Base-by-base conservation (phyloP, 768 basidiomycete species). In the Rhizopogon roseolus region DNA sequence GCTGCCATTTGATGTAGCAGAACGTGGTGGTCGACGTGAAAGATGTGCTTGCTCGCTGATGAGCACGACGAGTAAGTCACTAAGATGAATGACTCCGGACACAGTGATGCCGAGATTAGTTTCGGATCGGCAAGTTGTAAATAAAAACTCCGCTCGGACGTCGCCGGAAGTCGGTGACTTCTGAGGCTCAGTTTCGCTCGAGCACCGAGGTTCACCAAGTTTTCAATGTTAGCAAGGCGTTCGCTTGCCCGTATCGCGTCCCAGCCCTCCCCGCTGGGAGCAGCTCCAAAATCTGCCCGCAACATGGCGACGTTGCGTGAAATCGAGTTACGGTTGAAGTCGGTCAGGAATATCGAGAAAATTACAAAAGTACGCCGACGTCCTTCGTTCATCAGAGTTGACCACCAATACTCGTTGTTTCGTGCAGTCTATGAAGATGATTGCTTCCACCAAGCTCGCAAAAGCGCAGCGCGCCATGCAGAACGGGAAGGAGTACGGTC, bases 281-380 rank as follows among this genome's bases (percentile, higher is more conserved):
- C 71, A 50, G 71, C 65, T 25, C 74, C 73, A 32, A 66, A 76
- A 61, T 69, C 71, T 60, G 83, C 86, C 66, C 84, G 90, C 64
- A 93, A 89, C 74, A 93, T 93, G 94, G 97, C 96, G 40, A 98
- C 97, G 56, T 86, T 99, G 60, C 88, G 94, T 61, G 96, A 99
- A 77, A 90, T 99, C 67, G 96, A 99, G 79, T 73, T 92, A 71
- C 87, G 96, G 64, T 81, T 91, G 74, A 92, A 96, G 84, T 97
- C 93, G 44, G 96, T 98, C 66, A 81, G 82, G 72, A 97, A 97
- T 78, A 96, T 96, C 70, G 93, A 97, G 82, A 98, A 98, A 90
- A 98, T 99, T 78, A 98, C 96, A 57, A 96, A 97, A 80, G 95
- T 93, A 59, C 59, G 81, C 62, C 56, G 46, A 53, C 55, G 39